A percentile compares a stretch with the other conserved stretches of the same genome.
Conservation (phyloP, 108 stramenopile species). For the Nitzschia palea region DNA sequence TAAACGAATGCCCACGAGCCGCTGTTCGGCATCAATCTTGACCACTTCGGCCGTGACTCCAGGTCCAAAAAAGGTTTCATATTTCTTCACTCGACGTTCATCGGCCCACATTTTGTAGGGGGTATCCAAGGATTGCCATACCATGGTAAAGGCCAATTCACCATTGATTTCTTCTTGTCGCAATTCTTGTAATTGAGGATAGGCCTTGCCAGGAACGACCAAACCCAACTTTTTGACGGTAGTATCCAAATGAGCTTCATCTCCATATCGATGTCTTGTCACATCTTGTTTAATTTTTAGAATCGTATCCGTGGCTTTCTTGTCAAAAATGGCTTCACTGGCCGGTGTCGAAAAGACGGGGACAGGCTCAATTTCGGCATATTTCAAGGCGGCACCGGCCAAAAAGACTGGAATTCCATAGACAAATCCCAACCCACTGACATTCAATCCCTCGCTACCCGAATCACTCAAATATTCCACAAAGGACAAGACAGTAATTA, state of each 20-base stretch:
- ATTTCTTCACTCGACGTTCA: constrained; percentile 86
- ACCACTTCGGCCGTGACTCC: constrained; percentile 87
- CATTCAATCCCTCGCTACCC: constrained; percentile 76
- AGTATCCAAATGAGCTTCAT: constrained; percentile 97
- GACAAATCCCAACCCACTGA: constrained; percentile 94
- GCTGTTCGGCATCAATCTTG: constrained; percentile 92
- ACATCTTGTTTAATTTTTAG: constrained; percentile 93
- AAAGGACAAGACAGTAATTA: constrained; percentile 83
- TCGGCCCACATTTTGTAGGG: constrained; percentile 98
- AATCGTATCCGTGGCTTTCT: constrained; percentile 90
- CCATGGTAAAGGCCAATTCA: constrained; percentile 89
- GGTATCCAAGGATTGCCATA: constrained; percentile 91
- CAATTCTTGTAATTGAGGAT: constrained; percentile 91
- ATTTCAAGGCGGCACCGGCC: constrained; percentile 93
- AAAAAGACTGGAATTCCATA: constrained; percentile 96
- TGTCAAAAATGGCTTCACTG: constrained; percentile 73
- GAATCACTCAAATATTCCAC: constrained; percentile 87
- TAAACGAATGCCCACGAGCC: constrained; percentile 90
- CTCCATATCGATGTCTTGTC: constrained; percentile 97
- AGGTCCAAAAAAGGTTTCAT: constrained; percentile 95
- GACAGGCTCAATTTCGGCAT: constrained; percentile 96
- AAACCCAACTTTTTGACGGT: constrained; percentile 95
- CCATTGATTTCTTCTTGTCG: constrained; percentile 72
- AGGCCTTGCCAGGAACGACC: constrained; percentile 91
- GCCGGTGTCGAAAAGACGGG: constrained; percentile 58